Evolutionary conservation across 2,329 filamentous ascomycete species (phyloP), one percentile per base, ranked within the genome.

Genomic region (Teratosphaeriaceae sp.): DNA sequence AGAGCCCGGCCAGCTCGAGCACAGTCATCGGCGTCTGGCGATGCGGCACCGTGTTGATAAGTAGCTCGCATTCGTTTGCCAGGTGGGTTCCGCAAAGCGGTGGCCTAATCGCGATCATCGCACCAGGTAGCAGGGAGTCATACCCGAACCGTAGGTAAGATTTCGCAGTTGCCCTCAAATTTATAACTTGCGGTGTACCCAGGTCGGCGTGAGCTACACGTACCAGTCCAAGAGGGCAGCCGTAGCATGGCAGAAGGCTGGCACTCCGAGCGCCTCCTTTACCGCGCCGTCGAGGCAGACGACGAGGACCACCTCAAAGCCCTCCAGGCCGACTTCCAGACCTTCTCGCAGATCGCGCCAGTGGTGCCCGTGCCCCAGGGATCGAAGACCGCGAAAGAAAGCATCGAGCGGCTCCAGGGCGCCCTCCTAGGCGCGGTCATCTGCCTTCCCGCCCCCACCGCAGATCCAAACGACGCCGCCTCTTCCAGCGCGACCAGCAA

Each of bases 341-440:
- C 40, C 3, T 50, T 31, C 34, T 21, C 42, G 20, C 43, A 53
- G 11, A 31, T 30, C 20, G 30, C 43, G 0, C 40, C 43, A 21
- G 44, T 51, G 11, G 47, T 65, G 3, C 48, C 64, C 29, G 49
- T 54, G n/a, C 64, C 64, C 3, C 46, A 55, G 40, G 58, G 53
- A 44, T 50, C 55, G 36, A 56, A 54, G 22, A 44, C 40, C 18
- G 59, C 54, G 39, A 55, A 55, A 27, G 43, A 47, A 8, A 55
- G 52, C 47, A 54, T 57, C 36, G 51, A 60, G 16, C 47, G 57
- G 18, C 33, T 50, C 5, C 53, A 63, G 12, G 52, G 58, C 6
- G 53, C 46, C 15, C 51, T 70, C 7, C 54, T 71, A 7, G 60
- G 59, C 19, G 63, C 58, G 15, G 52, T 69, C 24, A 56, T 70